phyloP scores from a whole-genome alignment of 2,329 filamentous ascomycete genomes.

The Microthyrium microscopicum region DNA sequence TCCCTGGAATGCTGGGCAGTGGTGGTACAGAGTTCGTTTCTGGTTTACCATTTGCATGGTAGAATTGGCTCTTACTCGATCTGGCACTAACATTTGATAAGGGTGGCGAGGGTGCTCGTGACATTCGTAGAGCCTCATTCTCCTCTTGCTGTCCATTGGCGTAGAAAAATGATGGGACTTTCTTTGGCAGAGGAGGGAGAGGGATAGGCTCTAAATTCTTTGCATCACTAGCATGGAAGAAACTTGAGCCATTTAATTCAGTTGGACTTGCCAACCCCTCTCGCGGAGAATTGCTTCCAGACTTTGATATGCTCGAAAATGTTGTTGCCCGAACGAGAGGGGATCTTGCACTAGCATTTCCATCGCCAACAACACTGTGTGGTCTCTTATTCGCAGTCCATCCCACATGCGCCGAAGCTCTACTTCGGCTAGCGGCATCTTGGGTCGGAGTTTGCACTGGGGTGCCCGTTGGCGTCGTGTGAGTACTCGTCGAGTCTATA shows the following conservation, averaged over 20 bases:
- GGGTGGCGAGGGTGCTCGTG: constrained; percentile 18
- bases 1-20: constrained; percentile 9
- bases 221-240: constrained; percentile 82
- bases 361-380: constrained; percentile 16
- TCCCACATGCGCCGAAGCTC: not conserved
- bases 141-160: constrained; percentile 31
- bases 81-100: constrained; percentile 15
- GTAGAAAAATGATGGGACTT: constrained; percentile 34
- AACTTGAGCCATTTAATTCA: constrained; percentile 48
- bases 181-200: constrained; percentile 18
- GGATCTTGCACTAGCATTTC: constrained; percentile 8
- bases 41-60: constrained; percentile 54
- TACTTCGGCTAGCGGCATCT: not conserved
- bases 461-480: constrained; percentile 48
- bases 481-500: constrained; percentile 50
- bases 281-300: too few species aligned
- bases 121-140: constrained; percentile 10
- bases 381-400: constrained; percentile 14
- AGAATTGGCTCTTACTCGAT: constrained; percentile 39
- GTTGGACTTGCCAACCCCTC: constrained; percentile 10
- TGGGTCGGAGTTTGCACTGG: constrained; percentile 29
- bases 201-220: too few species aligned
- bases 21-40: constrained; percentile 22
- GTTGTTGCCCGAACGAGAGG: constrained; percentile 19
- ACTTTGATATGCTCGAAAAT: constrained; percentile 10